Percentiles rank a stretch among this genome's conserved stretches.
Conservation (phyloP, 352 stramenopile species). For the Globisporangium abappressorium region DNA sequence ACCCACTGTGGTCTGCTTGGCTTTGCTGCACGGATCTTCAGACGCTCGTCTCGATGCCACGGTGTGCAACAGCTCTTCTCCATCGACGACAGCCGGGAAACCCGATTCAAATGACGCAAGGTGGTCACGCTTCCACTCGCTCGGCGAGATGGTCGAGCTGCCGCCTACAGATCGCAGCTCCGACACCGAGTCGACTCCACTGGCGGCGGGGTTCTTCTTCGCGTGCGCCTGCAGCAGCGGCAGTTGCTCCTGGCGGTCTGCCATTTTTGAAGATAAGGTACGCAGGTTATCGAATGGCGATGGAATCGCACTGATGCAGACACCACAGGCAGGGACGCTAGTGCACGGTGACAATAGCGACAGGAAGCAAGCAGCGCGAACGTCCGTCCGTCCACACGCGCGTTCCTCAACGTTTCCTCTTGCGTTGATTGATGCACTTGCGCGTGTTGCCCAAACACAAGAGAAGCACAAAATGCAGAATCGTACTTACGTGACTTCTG, state of each 20-base stretch:
- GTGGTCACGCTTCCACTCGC: constrained; percentile 12
- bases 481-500: background rate
- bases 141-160: constrained; percentile 2
- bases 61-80: constrained; percentile 17
- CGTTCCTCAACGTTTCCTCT: background rate
- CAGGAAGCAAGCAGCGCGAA: background rate
- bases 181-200: background rate
- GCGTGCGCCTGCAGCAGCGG: constrained; percentile 7
- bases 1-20: constrained; percentile 15
- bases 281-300: no score
- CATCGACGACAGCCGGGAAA: constrained; percentile 20
- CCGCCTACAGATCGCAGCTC: background rate
- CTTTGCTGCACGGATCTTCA: constrained; percentile 13
- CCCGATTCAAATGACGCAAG: constrained; percentile 23
- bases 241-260: background rate
- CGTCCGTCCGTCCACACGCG: background rate
- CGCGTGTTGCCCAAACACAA: background rate
- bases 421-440: background rate
- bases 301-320: background rate
- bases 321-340: background rate
- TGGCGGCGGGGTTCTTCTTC: background rate
- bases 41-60: constrained; percentile 6
- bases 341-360: background rate
- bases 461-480: background rate
- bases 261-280: background rate